These are phyloP conservation scores for Phialophora chinensis DNA, from an alignment of 2,329 filamentous ascomycete species.

Conservation along the genomic window DNA sequence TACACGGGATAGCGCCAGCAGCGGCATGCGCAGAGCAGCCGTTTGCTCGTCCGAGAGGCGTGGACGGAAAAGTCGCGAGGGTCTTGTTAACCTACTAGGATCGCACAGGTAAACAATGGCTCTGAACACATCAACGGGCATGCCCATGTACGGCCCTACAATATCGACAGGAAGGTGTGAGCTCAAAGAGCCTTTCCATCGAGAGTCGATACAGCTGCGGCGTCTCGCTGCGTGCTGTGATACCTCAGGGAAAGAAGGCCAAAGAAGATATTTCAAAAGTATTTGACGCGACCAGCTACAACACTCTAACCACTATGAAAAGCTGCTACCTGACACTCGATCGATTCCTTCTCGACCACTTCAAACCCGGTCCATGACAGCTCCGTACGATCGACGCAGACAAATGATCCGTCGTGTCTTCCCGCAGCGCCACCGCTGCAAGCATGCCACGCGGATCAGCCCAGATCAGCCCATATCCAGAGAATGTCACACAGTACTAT, in stretches of 20 bases:
- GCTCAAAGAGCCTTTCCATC: neutral
- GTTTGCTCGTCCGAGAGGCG: too few relatives aligned
- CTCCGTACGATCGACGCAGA: neutral
- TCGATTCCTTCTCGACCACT: neutral
- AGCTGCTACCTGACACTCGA: neutral
- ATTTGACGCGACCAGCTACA: neutral
- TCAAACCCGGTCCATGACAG: neutral
- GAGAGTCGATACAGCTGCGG: too few relatives aligned
- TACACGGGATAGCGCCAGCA: too few relatives aligned
- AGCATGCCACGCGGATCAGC: neutral
- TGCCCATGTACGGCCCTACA: too few relatives aligned
- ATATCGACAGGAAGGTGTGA: too few relatives aligned
- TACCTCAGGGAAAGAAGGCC: neutral
- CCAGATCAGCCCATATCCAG: slow-evolving; percentile 4
- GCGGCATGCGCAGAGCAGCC: too few relatives aligned
- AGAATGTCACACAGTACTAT: slow-evolving; percentile 12
- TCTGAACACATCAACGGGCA: too few relatives aligned
- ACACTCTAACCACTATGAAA: slow-evolving; percentile 2
- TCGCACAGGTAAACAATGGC: too few relatives aligned
- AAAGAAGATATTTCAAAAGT: neutral
- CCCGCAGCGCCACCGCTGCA: neutral
- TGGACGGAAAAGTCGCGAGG: too few relatives aligned
- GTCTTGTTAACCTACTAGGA: too few relatives aligned
- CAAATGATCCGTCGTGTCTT: neutral
- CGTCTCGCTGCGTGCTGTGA: neutral